Conservation (phyloP, 768 basidiomycete genomes). For the Amanita jacksonii region DNA sequence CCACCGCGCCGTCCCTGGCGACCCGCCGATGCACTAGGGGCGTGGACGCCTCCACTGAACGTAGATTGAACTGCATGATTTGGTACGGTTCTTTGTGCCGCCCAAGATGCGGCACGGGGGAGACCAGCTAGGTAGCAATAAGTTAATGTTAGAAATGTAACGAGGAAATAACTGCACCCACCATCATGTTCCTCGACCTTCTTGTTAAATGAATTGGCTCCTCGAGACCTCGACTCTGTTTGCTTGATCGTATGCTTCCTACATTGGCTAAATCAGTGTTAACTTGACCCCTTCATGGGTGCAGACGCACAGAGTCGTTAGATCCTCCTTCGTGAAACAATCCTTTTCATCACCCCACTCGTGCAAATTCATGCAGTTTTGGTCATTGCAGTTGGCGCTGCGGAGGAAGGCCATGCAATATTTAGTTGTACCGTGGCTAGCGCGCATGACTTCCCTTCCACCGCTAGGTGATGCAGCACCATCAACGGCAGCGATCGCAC, state of each 20-base stretch:
- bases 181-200: constrained; percentile 55
- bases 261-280: constrained; percentile 10
- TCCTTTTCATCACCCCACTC: constrained; percentile 99
- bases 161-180: constrained; percentile 14
- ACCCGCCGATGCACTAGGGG: constrained; percentile 17
- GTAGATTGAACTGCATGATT: constrained; percentile 13
- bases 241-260: constrained; percentile 94
- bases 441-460: constrained; percentile 81
- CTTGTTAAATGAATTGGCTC: constrained; percentile 37
- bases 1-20: constrained; percentile 34
- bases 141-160: constrained; percentile 8
- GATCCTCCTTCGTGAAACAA: constrained; percentile 94
- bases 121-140: constrained; percentile 30
- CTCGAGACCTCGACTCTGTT: constrained; percentile 54
- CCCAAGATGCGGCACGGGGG: constrained; percentile 64
- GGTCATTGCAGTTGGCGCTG: constrained; percentile 73
- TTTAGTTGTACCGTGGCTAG: constrained; percentile 93
- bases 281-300: constrained; percentile 1
- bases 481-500: constrained; percentile 89
- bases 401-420: constrained; percentile 97
- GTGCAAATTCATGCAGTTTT: constrained; percentile 89
- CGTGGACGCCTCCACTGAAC: constrained; percentile 9
- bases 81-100: constrained; percentile 28
- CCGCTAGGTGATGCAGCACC: constrained; percentile 87
- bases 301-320: constrained; percentile 69